These are phyloP conservation scores for Platismatia glauca DNA, from an alignment of 495 filamentous ascomycete species.

Conservation along the genomic window DNA sequence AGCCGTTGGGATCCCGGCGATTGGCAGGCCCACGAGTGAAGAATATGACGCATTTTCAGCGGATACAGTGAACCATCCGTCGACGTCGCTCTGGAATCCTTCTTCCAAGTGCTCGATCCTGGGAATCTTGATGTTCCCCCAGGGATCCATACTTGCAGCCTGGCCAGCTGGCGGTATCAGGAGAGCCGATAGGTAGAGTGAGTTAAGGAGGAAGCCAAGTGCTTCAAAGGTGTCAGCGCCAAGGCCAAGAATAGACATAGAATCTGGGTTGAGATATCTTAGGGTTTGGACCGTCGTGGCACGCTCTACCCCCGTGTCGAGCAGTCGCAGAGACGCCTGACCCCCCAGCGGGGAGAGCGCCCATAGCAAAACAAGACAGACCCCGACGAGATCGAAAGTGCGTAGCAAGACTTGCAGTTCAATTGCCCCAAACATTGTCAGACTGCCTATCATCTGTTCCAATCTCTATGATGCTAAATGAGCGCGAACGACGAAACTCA, in stretches of 20 bases:
- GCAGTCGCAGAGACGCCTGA: not conserved
- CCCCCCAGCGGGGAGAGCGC: not conserved
- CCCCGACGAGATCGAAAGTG: not conserved
- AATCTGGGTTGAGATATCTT: not conserved
- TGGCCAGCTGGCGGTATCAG: not conserved
- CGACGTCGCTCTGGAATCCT: not conserved
- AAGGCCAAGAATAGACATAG: not conserved
- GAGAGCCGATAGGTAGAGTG: not conserved
- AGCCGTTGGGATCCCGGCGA: not conserved
- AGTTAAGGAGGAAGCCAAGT: not conserved
- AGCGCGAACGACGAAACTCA: not conserved
- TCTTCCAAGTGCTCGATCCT: not conserved
- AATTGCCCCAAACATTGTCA: not conserved
- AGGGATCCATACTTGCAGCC: not conserved
- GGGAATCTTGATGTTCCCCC: not conserved
- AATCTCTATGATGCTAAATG: not conserved
- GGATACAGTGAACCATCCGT: not conserved
- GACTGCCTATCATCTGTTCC: not conserved
- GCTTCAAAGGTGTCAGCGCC: not conserved
- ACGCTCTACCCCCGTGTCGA: not conserved
- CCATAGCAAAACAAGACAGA: not conserved
- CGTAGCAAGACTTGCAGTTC: not conserved
- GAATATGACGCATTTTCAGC: not conserved
- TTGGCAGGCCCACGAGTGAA: not conserved
- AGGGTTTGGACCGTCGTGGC: not conserved